These are phyloP conservation scores for Xylariaceae sp. DNA, from an alignment of 2,329 filamentous ascomycete species.

Conservation along the genomic window DNA sequence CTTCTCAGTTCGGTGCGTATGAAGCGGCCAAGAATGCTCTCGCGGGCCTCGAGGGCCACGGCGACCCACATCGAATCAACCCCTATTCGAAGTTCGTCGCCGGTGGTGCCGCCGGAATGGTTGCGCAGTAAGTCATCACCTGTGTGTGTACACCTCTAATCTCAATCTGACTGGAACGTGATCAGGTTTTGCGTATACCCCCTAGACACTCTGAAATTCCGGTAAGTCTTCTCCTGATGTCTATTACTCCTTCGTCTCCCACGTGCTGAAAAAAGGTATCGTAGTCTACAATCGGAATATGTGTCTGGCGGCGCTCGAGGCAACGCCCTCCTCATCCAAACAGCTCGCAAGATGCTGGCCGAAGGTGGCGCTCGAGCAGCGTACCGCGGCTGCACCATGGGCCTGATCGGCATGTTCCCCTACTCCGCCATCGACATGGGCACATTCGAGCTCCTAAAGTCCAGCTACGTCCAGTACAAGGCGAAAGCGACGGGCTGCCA, in stretches of 20 bases:
- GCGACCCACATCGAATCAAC: constrained; percentile 72
- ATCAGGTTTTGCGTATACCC: constrained; percentile 84
- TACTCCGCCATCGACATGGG: constrained; percentile 96
- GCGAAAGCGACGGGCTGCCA: constrained; percentile 64
- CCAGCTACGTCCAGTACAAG: constrained; percentile 62
- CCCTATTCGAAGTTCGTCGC: constrained; percentile 85
- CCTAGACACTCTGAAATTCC: constrained; percentile 74
- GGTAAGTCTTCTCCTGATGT: constrained; percentile 30
- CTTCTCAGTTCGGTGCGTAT: constrained; percentile 73
- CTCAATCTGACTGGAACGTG: constrained; percentile 22
- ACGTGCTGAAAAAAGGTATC: constrained; percentile 37
- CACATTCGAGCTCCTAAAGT: constrained; percentile 90
- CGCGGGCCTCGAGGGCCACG: constrained; percentile 80
- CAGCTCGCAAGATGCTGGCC: constrained; percentile 79
- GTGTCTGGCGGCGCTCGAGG: constrained; percentile 80
- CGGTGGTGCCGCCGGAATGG: constrained; percentile 87
- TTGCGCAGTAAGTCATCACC: constrained; percentile 65
- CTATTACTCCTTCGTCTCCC: background rate
- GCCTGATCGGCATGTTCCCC: constrained; percentile 92
- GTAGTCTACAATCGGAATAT: constrained; percentile 86
- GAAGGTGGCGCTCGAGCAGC: constrained; percentile 69
- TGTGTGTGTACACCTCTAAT: background rate
- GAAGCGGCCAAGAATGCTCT: constrained; percentile 89
- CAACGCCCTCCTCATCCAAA: constrained; percentile 74
- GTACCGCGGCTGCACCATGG: constrained; percentile 91